Evolutionary conservation across 176 grass and related monocot species (phyloP), one percentile per base, ranked within the genome.

Genomic region (Zizania latifolia): DNA sequence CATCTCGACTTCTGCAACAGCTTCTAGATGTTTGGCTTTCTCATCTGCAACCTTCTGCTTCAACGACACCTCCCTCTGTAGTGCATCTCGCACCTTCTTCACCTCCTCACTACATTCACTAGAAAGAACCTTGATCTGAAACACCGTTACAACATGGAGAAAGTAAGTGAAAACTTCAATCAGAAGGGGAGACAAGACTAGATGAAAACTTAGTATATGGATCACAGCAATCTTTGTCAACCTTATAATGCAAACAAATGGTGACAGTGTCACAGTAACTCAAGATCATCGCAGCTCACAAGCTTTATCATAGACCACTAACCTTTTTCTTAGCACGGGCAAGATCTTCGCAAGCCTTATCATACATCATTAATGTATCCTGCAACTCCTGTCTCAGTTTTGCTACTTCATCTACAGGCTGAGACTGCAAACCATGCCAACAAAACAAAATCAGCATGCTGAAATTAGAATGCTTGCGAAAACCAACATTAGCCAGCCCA

Each of bases 121-220:
- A 70, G 88, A 83, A 85, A 94, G 82, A 36, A 82, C 71, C 57
- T 88, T 74, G 23, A 92, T 75, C 86, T 98, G 86, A 58, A 86
- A 80, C 46, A 78, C 62, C 30, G 56, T 3, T 72, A 67, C 62
- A 33, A 74, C 41, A 61, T 71, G 51, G 64, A 46, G 15, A 57
- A 70, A 28, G 30, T 40, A 72, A 61, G 60, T 72, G 66, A 73
- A 69, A 64, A 0, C 21, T 46, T 81, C 21, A n/a, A n/a, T n/a
- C n/a, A n/a, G n/a, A n/a, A n/a, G n/a, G n/a, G n/a, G n/a, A n/a
- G n/a, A n/a, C n/a, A n/a, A n/a, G n/a, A n/a, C n/a, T n/a, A n/a
- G n/a, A n/a, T n/a, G n/a, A n/a, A n/a, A n/a, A n/a, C 7, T 13
- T 35, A 68, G 44, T 40, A 24, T 68, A 58, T 39, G 68, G 23